Evolutionary conservation across 2,329 filamentous ascomycete genomes (phyloP).

Genomic region (Penicillium sp.): DNA sequence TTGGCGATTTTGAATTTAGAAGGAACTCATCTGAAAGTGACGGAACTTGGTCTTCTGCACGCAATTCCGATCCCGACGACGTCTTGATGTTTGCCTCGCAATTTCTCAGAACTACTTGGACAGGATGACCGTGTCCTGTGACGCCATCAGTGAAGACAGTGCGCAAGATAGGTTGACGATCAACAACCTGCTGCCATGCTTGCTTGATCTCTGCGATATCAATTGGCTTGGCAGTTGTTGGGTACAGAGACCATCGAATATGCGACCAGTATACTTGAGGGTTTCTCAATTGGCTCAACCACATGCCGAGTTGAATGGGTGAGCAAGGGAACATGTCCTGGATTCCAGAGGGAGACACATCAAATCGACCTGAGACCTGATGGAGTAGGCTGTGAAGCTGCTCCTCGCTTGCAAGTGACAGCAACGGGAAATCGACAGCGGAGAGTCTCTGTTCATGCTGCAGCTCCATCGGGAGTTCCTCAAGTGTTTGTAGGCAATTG

Average conservation of each 20-base stretch:
- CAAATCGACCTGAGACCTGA: constrained; percentile 1
- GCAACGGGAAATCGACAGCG: no score
- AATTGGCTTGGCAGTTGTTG: neutral
- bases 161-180: constrained; percentile 3
- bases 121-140: neutral
- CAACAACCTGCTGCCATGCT: constrained; percentile 6
- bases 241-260: neutral
- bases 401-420: no score
- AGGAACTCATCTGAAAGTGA: no score
- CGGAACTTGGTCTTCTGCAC: no score
- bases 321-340: constrained; percentile 19
- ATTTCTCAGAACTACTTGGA: neutral
- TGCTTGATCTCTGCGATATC: neutral
- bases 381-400: neutral
- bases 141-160: neutral
- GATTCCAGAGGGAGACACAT: constrained; percentile 2
- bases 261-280: constrained; percentile 8
- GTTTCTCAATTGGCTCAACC: constrained; percentile 13
- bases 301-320: constrained; percentile 15
- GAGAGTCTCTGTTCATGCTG: neutral
- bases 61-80: no score
- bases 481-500: neutral
- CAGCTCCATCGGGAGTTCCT: no score
- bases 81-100: neutral
- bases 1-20: no score